Evolutionary conservation across 2,329 filamentous ascomycete species (phyloP).

Genomic region (Phyllosticta ampelicida): DNA sequence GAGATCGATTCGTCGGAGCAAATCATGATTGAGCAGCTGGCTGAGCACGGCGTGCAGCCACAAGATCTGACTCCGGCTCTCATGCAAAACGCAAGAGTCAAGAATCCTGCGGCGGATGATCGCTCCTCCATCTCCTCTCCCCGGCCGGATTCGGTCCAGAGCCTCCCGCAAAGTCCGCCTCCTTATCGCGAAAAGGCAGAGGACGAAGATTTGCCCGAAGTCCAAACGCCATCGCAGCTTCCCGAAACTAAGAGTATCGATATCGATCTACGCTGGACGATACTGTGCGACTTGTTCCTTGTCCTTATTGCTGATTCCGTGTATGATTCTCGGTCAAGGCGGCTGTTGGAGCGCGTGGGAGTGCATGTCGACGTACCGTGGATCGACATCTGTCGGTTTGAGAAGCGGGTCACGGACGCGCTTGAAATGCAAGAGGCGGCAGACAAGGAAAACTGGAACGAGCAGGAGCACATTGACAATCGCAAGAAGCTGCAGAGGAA

Average conservation of each 20-base stretch:
- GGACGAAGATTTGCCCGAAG: slow-evolving; percentile 62
- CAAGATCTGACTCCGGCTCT: slow-evolving; percentile 73
- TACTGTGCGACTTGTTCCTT: slow-evolving; percentile 90
- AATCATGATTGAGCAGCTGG: slow-evolving; percentile 96
- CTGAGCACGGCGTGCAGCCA: slow-evolving; percentile 81
- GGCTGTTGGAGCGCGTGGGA: slow-evolving; percentile 73
- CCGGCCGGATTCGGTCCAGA: slow-evolving; percentile 15
- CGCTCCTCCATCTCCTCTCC: slow-evolving; percentile 24
- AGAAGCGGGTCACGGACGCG: slow-evolving; percentile 93
- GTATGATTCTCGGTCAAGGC: slow-evolving; percentile 81
- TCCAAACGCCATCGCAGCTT: slow-evolving; percentile 73
- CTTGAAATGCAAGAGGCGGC: slow-evolving; percentile 95
- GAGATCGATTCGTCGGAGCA: slow-evolving; percentile 85
- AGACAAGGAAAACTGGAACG: slow-evolving; percentile 95
- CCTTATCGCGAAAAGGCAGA: slow-evolving; percentile 35
- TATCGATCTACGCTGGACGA: slow-evolving; percentile 93
- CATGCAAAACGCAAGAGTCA: slow-evolving; percentile 85
- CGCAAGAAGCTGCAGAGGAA: slow-evolving; percentile 73
- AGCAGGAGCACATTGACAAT: slow-evolving; percentile 83
- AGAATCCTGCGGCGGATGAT: slow-evolving; percentile 71
- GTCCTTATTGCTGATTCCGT: slow-evolving; percentile 91
- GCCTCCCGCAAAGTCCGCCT: slow-evolving; percentile 26
- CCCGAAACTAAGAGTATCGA: slow-evolving; percentile 76
- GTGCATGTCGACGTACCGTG: slow-evolving; percentile 70
- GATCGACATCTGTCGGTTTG: slow-evolving; percentile 92